These are phyloP conservation scores for Dothideomycetes sp. DNA, from an alignment of 2,329 filamentous ascomycete genomes.

Conservation along the genomic window DNA sequence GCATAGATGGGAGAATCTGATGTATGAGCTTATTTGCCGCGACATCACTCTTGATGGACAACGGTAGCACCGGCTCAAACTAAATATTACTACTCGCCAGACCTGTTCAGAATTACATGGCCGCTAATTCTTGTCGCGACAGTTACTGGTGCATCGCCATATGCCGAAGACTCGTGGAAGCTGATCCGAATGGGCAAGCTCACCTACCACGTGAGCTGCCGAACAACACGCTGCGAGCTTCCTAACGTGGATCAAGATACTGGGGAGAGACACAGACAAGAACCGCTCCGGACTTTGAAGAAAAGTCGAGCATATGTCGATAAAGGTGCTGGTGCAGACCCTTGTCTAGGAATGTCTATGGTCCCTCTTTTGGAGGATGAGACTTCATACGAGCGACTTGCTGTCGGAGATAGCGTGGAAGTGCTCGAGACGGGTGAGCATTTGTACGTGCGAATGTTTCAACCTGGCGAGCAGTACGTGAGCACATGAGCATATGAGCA, in stretches of 20 bases:
- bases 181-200: constrained; percentile 39
- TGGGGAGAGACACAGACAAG: constrained; percentile 31
- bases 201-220: constrained; percentile 46
- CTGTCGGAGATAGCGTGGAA: constrained; percentile 20
- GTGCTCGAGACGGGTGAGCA: constrained; percentile 30
- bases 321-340: constrained; percentile 19
- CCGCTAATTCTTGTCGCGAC: background rate
- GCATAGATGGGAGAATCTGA: no score
- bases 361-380: constrained; percentile 19
- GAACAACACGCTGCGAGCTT: constrained; percentile 59
- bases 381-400: constrained; percentile 25
- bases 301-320: constrained; percentile 17
- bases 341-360: constrained; percentile 22
- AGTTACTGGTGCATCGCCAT: constrained; percentile 53
- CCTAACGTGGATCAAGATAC: constrained; percentile 57
- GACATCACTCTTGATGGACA: no score
- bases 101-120: background rate
- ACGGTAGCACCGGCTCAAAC: no score
- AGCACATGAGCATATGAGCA: no score
- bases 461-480: background rate
- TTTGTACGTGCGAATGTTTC: constrained; percentile 8
- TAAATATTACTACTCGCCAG: no score
- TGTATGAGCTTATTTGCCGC: no score
- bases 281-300: constrained; percentile 20
- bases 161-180: constrained; percentile 62